Conservation (phyloP, 2,329 filamentous ascomycete species). For the Paraphaeosphaeria minitans region DNA sequence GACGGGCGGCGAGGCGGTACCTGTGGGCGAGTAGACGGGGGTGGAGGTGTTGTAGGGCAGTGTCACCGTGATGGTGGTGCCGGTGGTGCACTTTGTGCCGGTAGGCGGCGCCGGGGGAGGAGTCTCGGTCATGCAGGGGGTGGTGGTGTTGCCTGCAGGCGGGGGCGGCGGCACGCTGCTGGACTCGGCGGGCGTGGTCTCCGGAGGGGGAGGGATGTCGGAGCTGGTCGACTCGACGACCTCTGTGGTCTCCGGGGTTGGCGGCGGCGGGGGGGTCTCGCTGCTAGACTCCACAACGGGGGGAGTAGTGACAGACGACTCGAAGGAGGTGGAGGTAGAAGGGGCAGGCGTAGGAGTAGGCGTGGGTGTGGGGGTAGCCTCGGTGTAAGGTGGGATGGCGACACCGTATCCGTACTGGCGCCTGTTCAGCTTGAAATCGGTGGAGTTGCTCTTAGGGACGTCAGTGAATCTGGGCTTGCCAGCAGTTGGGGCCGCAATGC, state of each 20-base stretch:
- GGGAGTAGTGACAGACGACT: not conserved
- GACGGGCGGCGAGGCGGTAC: constrained; percentile 6
- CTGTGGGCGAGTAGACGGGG: not conserved
- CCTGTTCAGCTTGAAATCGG: constrained; percentile 5
- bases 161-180: constrained; percentile 2
- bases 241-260: not conserved
- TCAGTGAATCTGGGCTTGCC: constrained; percentile 1
- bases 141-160: not conserved
- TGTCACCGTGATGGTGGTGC: constrained; percentile 4
- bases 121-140: constrained; percentile 7
- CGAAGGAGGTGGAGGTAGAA: not conserved
- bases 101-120: constrained; percentile 5
- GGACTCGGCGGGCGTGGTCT: constrained; percentile 2
- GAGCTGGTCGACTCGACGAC: constrained; percentile 2
- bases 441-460: not conserved
- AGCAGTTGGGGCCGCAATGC: not conserved
- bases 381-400: constrained; percentile 4
- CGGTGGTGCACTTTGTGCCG: not conserved
- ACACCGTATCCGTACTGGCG: constrained; percentile 10
- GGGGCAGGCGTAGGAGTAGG: constrained; percentile 5
- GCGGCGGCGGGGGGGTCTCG: constrained; percentile 5
- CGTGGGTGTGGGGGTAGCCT: constrained; percentile 3
- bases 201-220: constrained; percentile 3
- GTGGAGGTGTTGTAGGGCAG: constrained; percentile 9
- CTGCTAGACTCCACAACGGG: not conserved